These are phyloP conservation scores for Clonostachys byssicola DNA, from an alignment of 2,329 filamentous ascomycete genomes.

Conservation along the genomic window DNA sequence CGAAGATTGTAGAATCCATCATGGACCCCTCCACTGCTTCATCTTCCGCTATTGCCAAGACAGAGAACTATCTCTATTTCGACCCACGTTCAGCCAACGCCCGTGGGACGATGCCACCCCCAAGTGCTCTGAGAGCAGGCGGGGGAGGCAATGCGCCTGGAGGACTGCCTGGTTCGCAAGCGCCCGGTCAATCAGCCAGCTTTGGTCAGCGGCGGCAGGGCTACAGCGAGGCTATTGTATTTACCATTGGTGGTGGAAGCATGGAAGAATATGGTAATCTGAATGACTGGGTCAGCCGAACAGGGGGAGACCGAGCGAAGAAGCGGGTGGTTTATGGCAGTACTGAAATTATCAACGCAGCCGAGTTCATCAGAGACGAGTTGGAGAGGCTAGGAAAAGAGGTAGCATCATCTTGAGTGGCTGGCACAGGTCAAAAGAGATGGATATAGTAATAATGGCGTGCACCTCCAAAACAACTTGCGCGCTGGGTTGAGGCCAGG, in stretches of 20 bases:
- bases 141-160: conserved; percentile 36
- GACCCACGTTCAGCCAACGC: conserved; percentile 93
- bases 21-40: conserved; percentile 94
- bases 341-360: conserved; percentile 73
- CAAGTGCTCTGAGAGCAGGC: conserved; percentile 52
- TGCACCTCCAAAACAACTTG: too few species aligned
- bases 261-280: conserved; percentile 99
- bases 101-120: conserved; percentile 83
- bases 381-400: conserved; percentile 60
- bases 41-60: conserved; percentile 90
- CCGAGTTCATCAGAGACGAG: conserved; percentile 62
- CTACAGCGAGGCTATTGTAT: conserved; percentile 88
- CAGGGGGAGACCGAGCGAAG: conserved; percentile 60
- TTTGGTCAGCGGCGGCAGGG: conserved; percentile 90
- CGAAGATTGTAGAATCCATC: conserved; percentile 95
- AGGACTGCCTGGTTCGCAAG: conserved; percentile 44
- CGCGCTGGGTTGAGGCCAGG: too few species aligned
- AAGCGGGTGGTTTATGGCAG: conserved; percentile 92
- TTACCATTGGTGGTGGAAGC: conserved; percentile 90
- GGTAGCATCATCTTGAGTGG: conserved; percentile 24
- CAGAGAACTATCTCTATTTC: conserved; percentile 95
- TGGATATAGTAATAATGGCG: too few species aligned
- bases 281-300: conserved; percentile 89
- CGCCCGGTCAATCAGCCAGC: conserved; percentile 67
- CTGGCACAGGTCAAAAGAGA: background rate